These are phyloP conservation scores for Penicillium macrosclerotiorum DNA, from an alignment of 495 filamentous ascomycete genomes.

Conservation along the genomic window DNA sequence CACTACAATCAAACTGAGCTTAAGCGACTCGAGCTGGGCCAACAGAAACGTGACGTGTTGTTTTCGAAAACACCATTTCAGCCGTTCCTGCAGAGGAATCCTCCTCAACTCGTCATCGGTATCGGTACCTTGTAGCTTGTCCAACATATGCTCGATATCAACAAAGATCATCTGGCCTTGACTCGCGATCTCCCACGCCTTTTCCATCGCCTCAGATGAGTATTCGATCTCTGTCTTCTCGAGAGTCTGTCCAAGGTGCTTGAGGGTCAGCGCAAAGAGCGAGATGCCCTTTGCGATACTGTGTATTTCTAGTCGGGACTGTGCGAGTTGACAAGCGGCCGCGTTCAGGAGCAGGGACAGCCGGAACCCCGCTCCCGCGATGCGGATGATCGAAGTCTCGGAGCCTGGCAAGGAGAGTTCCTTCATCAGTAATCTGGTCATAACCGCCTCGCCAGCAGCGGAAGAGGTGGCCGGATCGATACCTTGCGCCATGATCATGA, in stretches of 20 bases:
- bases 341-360: conserved; percentile 45
- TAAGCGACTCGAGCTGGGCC: conserved; percentile 45
- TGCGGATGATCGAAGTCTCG: conserved; percentile 30
- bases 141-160: conserved; percentile 46
- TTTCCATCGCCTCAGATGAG: conserved; percentile 33
- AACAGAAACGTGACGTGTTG: conserved; percentile 44
- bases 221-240: conserved; percentile 26
- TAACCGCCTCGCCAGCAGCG: not conserved
- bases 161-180: conserved; percentile 42
- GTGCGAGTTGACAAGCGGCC: conserved; percentile 41
- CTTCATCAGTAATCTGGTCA: conserved; percentile 1
- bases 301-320: conserved; percentile 44
- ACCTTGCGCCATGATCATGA: conserved; percentile 21
- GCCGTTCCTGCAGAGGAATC: conserved; percentile 35
- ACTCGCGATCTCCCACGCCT: conserved; percentile 38
- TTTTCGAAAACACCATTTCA: conserved; percentile 46
- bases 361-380: conserved; percentile 43
- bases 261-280: conserved; percentile 43
- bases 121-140: conserved; percentile 37
- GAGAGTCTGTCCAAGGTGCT: conserved; percentile 36
- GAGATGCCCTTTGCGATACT: conserved; percentile 46
- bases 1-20: conserved; percentile 45
- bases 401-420: conserved; percentile 10
- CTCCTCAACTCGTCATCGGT: conserved; percentile 24
- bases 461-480: not conserved